Percentiles rank a stretch among this genome's conserved stretches.
These are phyloP conservation scores for Neurospora cerealis DNA, from an alignment of 495 filamentous ascomycete genomes.

Conservation along the genomic window DNA sequence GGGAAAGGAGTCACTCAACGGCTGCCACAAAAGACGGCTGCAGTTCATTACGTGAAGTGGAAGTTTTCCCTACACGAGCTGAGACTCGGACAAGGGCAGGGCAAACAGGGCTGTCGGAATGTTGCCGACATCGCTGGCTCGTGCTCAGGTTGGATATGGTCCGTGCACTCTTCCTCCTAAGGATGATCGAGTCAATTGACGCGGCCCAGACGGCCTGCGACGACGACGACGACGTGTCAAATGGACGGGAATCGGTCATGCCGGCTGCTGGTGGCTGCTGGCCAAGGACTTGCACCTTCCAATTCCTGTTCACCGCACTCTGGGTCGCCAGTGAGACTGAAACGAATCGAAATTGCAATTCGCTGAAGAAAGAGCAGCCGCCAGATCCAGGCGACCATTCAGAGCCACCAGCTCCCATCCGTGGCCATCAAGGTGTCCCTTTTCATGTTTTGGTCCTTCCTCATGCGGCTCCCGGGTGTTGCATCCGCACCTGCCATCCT, in stretches of 20 bases:
- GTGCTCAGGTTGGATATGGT: not conserved
- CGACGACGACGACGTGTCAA: not conserved
- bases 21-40: not conserved
- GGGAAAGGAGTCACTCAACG: not conserved
- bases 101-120: not conserved
- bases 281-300: not conserved
- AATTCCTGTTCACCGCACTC: not conserved
- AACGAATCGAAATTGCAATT: not conserved
- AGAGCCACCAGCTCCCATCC: not conserved
- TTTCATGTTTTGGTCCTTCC: not conserved
- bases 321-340: not conserved
- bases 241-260: not conserved
- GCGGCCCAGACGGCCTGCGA: not conserved
- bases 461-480: not conserved
- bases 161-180: not conserved
- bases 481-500: not conserved
- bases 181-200: not conserved
- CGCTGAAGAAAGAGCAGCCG: not conserved
- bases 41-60: not conserved
- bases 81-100: not conserved
- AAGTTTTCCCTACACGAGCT: not conserved
- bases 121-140: not conserved
- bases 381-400: not conserved
- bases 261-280: not conserved
- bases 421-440: not conserved